Conservation (phyloP, 352 stramenopile species). For the Phytophthora citricola region DNA sequence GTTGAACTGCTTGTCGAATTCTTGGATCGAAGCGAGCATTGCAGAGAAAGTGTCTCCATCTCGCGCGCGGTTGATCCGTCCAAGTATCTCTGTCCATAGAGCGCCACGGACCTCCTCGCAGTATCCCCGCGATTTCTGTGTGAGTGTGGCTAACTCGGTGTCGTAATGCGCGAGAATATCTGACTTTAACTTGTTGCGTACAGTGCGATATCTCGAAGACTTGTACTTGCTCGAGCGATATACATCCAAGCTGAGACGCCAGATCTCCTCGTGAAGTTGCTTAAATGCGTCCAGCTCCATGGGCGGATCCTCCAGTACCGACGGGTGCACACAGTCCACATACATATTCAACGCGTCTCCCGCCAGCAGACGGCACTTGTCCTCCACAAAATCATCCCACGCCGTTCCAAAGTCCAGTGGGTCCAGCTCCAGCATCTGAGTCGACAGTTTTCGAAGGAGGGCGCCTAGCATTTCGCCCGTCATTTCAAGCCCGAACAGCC, state of each 20-base stretch:
- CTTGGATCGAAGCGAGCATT: conserved; percentile 52
- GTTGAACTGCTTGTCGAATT: conserved; percentile 63
- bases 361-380: conserved; percentile 54
- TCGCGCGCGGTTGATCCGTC: conserved; percentile 8
- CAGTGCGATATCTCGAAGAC: conserved; percentile 48
- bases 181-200: conserved; percentile 61
- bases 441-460: conserved; percentile 44
- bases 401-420: conserved; percentile 61
- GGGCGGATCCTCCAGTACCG: conserved; percentile 57
- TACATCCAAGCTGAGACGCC: conserved; percentile 70
- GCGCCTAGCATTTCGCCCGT: conserved; percentile 58
- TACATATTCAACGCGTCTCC: conserved; percentile 78
- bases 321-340: conserved; percentile 73
- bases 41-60: conserved; percentile 40
- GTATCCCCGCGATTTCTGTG: conserved; percentile 52
- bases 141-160: conserved; percentile 48
- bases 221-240: conserved; percentile 60
- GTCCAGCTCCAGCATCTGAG: conserved; percentile 36
- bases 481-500: conserved; percentile 71
- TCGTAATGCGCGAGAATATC: conserved; percentile 53
- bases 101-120: conserved; percentile 50
- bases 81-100: conserved; percentile 53
- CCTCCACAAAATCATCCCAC: conserved; percentile 75
- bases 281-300: conserved; percentile 71
- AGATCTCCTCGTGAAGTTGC: conserved; percentile 78